Evolutionary conservation across 768 basidiomycete genomes (phyloP).

Genomic region (Filobasidium floriforme): DNA sequence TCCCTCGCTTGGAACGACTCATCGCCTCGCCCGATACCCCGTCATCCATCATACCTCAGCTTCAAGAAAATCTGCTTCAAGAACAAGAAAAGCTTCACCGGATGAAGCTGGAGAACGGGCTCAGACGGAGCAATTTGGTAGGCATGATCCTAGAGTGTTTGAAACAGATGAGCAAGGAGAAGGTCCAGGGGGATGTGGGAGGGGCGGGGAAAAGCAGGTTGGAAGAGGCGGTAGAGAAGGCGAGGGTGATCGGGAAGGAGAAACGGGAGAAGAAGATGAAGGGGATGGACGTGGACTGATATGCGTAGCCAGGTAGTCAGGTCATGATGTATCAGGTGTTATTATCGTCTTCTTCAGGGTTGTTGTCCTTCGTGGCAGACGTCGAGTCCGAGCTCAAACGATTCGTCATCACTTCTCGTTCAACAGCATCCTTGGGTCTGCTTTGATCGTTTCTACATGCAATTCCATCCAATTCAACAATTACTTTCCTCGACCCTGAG

Average conservation of each 20-base stretch:
- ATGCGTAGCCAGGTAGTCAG: not conserved
- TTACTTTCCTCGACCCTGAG: no score
- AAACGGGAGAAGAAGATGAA: constrained; percentile 50
- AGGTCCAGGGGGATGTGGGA: constrained; percentile 27
- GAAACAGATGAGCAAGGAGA: constrained; percentile 34
- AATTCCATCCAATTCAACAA: no score
- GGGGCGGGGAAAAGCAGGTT: constrained; percentile 34
- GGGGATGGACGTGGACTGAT: constrained; percentile 7
- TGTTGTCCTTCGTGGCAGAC: not conserved
- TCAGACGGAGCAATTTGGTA: constrained; percentile 39
- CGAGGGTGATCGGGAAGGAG: constrained; percentile 59
- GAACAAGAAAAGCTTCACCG: constrained; percentile 31
- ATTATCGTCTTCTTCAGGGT: not conserved
- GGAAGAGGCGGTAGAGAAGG: constrained; percentile 52
- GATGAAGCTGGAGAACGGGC: constrained; percentile 35
- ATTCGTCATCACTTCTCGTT: not conserved
- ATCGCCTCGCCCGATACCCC: constrained; percentile 47
- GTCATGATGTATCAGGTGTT: not conserved
- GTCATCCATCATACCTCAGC: constrained; percentile 17
- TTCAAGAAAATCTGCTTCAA: constrained; percentile 31
- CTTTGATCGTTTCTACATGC: no score
- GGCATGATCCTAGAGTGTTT: constrained; percentile 37
- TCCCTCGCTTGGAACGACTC: constrained; percentile 61
- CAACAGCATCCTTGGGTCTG: no score
- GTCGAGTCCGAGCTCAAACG: not conserved